Evolutionary conservation across 495 filamentous ascomycete species (phyloP).

Genomic region (Daldinia bambusicola): DNA sequence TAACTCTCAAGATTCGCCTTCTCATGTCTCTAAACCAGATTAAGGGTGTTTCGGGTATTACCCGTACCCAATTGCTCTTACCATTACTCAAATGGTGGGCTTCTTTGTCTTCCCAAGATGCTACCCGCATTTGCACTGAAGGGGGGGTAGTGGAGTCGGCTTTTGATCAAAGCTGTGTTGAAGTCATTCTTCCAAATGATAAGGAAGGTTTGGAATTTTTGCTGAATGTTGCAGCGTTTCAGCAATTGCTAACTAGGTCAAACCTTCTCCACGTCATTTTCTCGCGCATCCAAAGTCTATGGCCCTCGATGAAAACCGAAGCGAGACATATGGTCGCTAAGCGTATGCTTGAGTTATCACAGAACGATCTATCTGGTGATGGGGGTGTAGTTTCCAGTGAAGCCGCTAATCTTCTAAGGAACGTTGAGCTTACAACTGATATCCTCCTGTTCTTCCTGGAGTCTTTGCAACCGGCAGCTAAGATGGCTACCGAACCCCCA

Average conservation of each 20-base stretch:
- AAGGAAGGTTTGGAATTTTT: conserved; percentile 72
- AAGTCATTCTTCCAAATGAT: conserved; percentile 72
- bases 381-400: conserved; percentile 55
- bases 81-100: conserved; percentile 76
- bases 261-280: conserved; percentile 70
- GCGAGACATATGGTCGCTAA: conserved; percentile 67
- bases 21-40: conserved; percentile 75
- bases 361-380: conserved; percentile 43
- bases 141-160: conserved; percentile 70
- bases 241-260: conserved; percentile 54
- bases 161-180: conserved; percentile 68
- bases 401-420: conserved; percentile 73
- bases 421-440: conserved; percentile 72
- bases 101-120: conserved; percentile 54
- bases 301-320: conserved; percentile 74
- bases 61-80: conserved; percentile 74
- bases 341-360: conserved; percentile 63
- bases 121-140: conserved; percentile 47
- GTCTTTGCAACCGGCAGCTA: conserved; percentile 71
- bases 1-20: conserved; percentile 72
- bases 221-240: conserved; percentile 61
- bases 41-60: conserved; percentile 71
- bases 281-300: conserved; percentile 71
- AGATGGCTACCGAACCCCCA: conserved; percentile 68
- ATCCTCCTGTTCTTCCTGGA: conserved; percentile 76